Evolutionary conservation across 192 early-diverging fungal species (phyloP).

Genomic region (Geranomyces variabilis): DNA sequence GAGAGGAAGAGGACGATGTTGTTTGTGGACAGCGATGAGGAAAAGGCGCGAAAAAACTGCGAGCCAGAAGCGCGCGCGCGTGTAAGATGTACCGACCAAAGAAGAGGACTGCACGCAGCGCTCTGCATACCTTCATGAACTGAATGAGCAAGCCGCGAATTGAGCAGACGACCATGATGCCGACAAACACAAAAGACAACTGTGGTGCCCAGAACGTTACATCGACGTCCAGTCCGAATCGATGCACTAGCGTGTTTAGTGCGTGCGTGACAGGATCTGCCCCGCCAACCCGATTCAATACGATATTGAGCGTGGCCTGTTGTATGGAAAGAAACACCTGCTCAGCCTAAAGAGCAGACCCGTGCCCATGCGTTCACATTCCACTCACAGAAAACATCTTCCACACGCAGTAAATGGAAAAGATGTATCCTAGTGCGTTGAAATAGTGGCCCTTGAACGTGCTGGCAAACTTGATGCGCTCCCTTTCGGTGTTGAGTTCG

Average conservation of each 20-base stretch:
- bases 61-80: neutral
- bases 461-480: constrained; percentile 58
- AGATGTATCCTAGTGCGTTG: constrained; percentile 82
- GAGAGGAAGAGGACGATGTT: constrained; percentile 79
- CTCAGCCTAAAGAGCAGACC: neutral
- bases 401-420: constrained; percentile 89
- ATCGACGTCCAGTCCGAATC: constrained; percentile 65
- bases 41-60: constrained; percentile 71
- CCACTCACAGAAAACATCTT: constrained; percentile 74
- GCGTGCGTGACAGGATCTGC: constrained; percentile 83
- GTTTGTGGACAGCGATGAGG: constrained; percentile 71
- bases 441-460: constrained; percentile 79
- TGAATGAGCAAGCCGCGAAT: constrained; percentile 86
- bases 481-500: constrained; percentile 73
- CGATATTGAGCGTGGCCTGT: constrained; percentile 75
- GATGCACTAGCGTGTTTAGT: constrained; percentile 71
- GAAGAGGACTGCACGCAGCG: neutral
- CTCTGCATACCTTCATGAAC: constrained; percentile 64
- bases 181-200: constrained; percentile 89
- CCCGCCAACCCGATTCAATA: constrained; percentile 73
- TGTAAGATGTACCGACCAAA: neutral
- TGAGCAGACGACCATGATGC: constrained; percentile 85
- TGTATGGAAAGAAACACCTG: neutral
- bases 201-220: constrained; percentile 87
- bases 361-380: no score